These are phyloP conservation scores for Saccharomycopsis hybrid DNA, from an alignment of 1,139 yeast genomes.

Conservation along the genomic window DNA sequence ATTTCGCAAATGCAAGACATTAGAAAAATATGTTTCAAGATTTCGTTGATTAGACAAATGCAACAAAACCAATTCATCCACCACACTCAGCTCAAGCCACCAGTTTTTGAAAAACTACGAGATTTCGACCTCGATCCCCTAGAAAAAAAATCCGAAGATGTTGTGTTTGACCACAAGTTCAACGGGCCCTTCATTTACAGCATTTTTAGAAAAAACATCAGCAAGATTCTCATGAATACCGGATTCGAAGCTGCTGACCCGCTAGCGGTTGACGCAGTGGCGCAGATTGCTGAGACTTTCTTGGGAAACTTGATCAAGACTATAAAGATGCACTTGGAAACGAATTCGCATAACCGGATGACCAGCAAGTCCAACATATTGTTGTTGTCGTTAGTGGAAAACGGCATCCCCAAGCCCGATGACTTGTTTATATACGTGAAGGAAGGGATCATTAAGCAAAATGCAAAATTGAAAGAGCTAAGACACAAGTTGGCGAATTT, in stretches of 20 bases:
- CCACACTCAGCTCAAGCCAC: slow-evolving; percentile 66
- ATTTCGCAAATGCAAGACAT: slow-evolving; percentile 81
- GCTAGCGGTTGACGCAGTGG: slow-evolving; percentile 68
- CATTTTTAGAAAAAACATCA: slow-evolving; percentile 61
- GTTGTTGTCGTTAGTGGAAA: slow-evolving; percentile 63
- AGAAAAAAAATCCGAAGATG: slow-evolving; percentile 49
- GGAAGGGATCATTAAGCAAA: slow-evolving; percentile 67
- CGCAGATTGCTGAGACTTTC: slow-evolving; percentile 81
- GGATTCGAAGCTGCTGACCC: slow-evolving; percentile 87
- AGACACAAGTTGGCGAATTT: slow-evolving; percentile 63
- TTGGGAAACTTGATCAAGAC: slow-evolving; percentile 69
- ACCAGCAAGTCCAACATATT: slow-evolving; percentile 45
- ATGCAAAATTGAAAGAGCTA: slow-evolving; percentile 61
- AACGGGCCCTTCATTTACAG: slow-evolving; percentile 55
- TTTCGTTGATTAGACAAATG: slow-evolving; percentile 83
- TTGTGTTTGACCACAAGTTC: slow-evolving; percentile 51
- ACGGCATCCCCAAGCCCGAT: slow-evolving; percentile 80
- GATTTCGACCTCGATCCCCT: slow-evolving; percentile 75
- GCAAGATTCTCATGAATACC: slow-evolving; percentile 82
- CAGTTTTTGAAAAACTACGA: slow-evolving; percentile 52
- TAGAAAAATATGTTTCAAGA: slow-evolving; percentile 80
- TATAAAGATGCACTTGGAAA: slow-evolving; percentile 63
- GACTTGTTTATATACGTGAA: slow-evolving; percentile 67
- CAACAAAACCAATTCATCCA: slow-evolving; percentile 78
- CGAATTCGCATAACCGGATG: slow-evolving; percentile 43